These are phyloP conservation scores for Schizophyllum commune DNA, from an alignment of 1,284 basidiomycete genomes.

Conservation along the genomic window DNA sequence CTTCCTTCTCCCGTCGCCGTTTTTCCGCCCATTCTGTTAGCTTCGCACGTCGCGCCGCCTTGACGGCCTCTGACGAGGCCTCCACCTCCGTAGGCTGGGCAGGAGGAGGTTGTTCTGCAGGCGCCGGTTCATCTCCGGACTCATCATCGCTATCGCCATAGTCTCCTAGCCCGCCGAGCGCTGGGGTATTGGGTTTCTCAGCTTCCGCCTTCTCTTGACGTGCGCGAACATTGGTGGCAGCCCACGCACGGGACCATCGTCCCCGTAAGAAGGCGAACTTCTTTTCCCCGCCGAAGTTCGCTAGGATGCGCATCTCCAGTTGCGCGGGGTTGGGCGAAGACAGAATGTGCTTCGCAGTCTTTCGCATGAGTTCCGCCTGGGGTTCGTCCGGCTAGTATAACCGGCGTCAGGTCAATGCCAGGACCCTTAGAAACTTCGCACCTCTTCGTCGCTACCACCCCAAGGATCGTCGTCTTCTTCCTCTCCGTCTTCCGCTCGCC, in stretches of 20 bases:
- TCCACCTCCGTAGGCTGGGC: not conserved
- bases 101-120: not conserved
- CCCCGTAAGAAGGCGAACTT: constrained; percentile 76
- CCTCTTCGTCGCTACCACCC: constrained; percentile 72
- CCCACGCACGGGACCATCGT: constrained; percentile 63
- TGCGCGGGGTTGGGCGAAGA: constrained; percentile 68
- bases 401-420: not conserved
- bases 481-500: constrained; percentile 37
- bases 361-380: constrained; percentile 62
- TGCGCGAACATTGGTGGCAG: constrained; percentile 34
- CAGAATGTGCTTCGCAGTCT: constrained; percentile 63
- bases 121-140: constrained; percentile 7
- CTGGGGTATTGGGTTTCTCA: constrained; percentile 6
- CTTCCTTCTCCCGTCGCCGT: constrained; percentile 6
- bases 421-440: constrained; percentile 19
- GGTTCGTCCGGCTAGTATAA: constrained; percentile 52
- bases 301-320: constrained; percentile 81
- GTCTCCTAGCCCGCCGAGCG: constrained; percentile 34
- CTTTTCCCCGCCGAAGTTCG: constrained; percentile 67
- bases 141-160: constrained; percentile 50
- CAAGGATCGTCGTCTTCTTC: constrained; percentile 42
- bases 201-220: constrained; percentile 26
- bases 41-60: constrained; percentile 11
- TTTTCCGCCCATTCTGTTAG: constrained; percentile 13
- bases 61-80: not conserved